Base-by-base conservation (phyloP, 2,329 filamentous ascomycete species). In the Hymenoscyphus fructigenus region DNA sequence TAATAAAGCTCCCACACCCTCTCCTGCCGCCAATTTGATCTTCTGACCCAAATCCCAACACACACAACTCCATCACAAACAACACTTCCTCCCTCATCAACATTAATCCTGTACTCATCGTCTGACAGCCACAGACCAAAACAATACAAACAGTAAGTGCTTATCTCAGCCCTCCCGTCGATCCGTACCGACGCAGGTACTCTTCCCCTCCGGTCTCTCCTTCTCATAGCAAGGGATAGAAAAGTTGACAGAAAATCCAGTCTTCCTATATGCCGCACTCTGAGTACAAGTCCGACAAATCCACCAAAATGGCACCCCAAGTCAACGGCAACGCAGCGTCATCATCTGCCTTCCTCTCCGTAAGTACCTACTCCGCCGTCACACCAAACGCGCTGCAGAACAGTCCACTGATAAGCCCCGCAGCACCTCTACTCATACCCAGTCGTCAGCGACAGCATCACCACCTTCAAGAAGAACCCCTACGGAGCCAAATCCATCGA, bases 361-460 rank as follows among this genome's bases (percentile, higher is more conserved):
- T 84, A 79, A 44, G 77, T 66, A 32, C 68, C 26, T 36, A 50
- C 28, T 23, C 57, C 41, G 15, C 23, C 47, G 20, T 50, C 34
- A 15, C 62, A 60, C 57, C 23, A 23, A 26, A 23, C 3, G 5
- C 36, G 28, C 3, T 50, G n/a, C 6, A 38, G 41, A 50, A 34
- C 55, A 41, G 10, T 56, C 47, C 47, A 64, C 72, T 67, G 64
- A 64, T 44, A 64, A 59, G 57, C 41, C 41, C 23, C 17, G 50
- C 72, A 96, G 92, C 93, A 97, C 76, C 84, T 97, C 68, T 84
- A 88, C 72, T 89, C 89, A 70, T 97, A 96, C 79, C 94, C 94
- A 50, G 79, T 96, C 70, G 85, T 97, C 75, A 87, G 86, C 75
- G 92, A 96, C 78, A 82, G 88, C 74, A 87, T 97, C 78, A 81